Percentiles rank a stretch among this genome's conserved stretches.
These are phyloP conservation scores for Keqinozyma sinolaborantium DNA, from an alignment of 1,139 yeast species.

Conservation along the genomic window DNA sequence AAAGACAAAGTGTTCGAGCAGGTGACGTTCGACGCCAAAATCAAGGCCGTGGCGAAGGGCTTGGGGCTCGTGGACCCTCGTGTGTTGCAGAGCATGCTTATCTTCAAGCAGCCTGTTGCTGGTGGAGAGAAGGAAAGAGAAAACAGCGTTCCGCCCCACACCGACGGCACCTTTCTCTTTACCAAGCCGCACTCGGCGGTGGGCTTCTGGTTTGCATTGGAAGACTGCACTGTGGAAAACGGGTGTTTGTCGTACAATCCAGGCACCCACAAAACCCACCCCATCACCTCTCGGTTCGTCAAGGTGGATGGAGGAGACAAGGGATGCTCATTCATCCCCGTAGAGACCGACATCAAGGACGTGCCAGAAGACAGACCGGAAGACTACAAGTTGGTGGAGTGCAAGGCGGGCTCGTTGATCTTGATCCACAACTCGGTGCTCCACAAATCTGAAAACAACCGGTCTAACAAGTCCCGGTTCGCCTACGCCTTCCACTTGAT, in stretches of 20 bases:
- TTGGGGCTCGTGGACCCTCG: slow-evolving; percentile 61
- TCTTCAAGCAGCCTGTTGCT: slow-evolving; percentile 65
- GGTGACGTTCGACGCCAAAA: slow-evolving; percentile 50
- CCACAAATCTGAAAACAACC: slow-evolving; percentile 67
- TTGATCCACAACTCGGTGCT: slow-evolving; percentile 68
- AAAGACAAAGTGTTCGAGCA: slow-evolving; percentile 43
- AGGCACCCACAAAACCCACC: slow-evolving; percentile 62
- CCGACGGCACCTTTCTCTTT: slow-evolving; percentile 70
- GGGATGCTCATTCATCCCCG: slow-evolving; percentile 50
- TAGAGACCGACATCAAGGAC: slow-evolving; percentile 12
- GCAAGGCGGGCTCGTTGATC: slow-evolving; percentile 70
- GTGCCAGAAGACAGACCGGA: slow-evolving; percentile 19
- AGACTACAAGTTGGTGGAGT: slow-evolving; percentile 51
- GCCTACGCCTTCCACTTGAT: slow-evolving; percentile 82
- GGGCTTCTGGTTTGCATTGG: slow-evolving; percentile 83
- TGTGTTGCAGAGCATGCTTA: slow-evolving; percentile 76
- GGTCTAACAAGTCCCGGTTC: slow-evolving; percentile 54
- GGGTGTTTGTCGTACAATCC: slow-evolving; percentile 76
- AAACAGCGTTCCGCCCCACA: slow-evolving; percentile 72
- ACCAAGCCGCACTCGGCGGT: slow-evolving; percentile 71
- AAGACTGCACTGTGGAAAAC: slow-evolving; percentile 63
- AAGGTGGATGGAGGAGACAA: slow-evolving; percentile 43
- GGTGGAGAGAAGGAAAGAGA: slow-evolving; percentile 39
- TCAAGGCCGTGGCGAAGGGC: slow-evolving; percentile 49
- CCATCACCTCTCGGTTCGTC: slow-evolving; percentile 65